These are phyloP conservation scores for Saprolegnia parasitica DNA, from an alignment of 352 stramenopile species.

Conservation along the genomic window DNA sequence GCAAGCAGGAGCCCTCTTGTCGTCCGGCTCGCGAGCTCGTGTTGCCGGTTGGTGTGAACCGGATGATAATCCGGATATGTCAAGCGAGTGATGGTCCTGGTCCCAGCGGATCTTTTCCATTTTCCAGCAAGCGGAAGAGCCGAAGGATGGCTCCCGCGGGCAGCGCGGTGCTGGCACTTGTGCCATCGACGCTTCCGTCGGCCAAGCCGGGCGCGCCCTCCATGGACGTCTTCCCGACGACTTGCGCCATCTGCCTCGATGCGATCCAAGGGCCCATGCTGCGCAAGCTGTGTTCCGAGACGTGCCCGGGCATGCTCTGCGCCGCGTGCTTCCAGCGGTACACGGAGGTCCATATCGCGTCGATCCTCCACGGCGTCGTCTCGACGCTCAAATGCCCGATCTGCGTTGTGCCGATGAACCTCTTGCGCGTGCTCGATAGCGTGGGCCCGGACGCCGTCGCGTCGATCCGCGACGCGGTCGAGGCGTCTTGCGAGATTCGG, in stretches of 20 bases:
- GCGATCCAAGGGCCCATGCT: background rate
- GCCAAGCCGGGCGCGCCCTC: too few species aligned
- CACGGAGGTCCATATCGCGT: background rate
- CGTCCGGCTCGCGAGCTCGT: too few species aligned
- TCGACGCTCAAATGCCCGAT: background rate
- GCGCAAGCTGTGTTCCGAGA: background rate
- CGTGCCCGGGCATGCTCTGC: background rate
- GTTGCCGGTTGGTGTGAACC: too few species aligned
- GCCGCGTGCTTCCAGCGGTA: background rate
- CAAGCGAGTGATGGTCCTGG: background rate
- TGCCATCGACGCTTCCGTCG: background rate
- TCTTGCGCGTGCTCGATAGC: background rate
- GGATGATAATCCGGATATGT: background rate
- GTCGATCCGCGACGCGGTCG: background rate
- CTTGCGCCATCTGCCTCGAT: background rate
- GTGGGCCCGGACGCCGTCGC: background rate
- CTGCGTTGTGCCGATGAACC: background rate
- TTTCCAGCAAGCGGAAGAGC: background rate
- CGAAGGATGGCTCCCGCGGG: too few species aligned
- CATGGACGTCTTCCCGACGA: background rate
- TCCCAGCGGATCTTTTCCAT: background rate
- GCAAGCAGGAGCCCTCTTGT: too few species aligned
- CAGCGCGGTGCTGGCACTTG: too few species aligned
- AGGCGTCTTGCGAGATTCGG: conserved; percentile 15
- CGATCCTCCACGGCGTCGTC: background rate